Evolutionary conservation across 345 rosid genomes (phyloP).

Genomic region (Chamaenerion angustifolium): DNA sequence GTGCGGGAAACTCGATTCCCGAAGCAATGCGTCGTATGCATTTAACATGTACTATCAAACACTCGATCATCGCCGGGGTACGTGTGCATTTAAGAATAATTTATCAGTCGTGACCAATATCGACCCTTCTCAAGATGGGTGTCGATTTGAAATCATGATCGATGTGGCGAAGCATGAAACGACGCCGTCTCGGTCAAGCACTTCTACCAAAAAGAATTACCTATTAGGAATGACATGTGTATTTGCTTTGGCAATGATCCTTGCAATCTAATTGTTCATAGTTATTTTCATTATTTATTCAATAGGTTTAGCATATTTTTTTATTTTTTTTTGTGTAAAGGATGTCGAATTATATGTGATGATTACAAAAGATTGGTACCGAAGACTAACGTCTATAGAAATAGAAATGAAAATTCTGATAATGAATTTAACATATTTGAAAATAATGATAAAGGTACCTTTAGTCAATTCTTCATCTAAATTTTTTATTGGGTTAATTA

Average conservation of each 20-base stretch:
- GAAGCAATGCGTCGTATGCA: conserved; percentile 58
- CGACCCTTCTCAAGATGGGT: conserved; percentile 40
- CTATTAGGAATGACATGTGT: conserved; percentile 4
- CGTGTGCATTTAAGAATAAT: conserved; percentile 30
- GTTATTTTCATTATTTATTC: too few species aligned
- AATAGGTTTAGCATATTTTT: too few species aligned
- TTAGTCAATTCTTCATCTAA: too few species aligned
- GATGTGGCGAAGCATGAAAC: conserved; percentile 26
- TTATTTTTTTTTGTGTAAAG: too few species aligned
- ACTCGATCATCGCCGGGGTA: conserved; percentile 42
- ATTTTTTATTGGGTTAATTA: too few species aligned
- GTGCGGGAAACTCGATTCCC: conserved; percentile 28
- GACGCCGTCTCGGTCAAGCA: conserved; percentile 6
- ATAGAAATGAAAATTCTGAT: too few species aligned
- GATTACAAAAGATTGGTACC: too few species aligned
- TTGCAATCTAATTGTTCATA: background rate
- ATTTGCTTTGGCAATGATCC: conserved; percentile 2
- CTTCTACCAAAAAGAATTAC: conserved; percentile 2
- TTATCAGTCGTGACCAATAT: conserved; percentile 20
- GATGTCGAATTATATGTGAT: too few species aligned
- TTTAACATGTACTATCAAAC: conserved; percentile 64
- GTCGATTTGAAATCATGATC: conserved; percentile 55
- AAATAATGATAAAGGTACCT: too few species aligned
- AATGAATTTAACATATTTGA: too few species aligned
- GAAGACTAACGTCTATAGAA: too few species aligned